Conservation (phyloP, 2,329 filamentous ascomycete species). For the Lecanosticta acicola region DNA sequence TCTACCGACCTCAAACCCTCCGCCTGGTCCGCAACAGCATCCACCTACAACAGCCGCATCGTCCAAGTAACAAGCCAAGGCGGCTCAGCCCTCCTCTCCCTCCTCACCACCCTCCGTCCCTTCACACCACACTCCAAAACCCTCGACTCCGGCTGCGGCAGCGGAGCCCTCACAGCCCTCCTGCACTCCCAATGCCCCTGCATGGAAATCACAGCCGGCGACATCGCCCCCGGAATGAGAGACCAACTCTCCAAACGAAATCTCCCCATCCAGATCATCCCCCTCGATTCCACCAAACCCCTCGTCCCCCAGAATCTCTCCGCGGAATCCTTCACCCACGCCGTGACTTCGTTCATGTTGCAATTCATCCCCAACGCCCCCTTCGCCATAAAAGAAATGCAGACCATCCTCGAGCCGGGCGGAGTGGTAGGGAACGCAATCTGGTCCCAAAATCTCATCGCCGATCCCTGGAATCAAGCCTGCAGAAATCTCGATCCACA, state of each 20-base stretch:
- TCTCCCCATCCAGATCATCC: background rate
- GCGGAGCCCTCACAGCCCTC: constrained; percentile 6
- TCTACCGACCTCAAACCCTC: no score
- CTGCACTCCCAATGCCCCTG: background rate
- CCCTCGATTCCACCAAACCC: constrained; percentile 7
- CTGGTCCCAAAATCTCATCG: background rate
- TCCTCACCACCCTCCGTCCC: background rate
- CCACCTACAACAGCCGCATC: background rate
- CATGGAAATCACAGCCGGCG: constrained; percentile 6
- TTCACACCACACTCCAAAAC: constrained; percentile 3
- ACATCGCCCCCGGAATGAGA: constrained; percentile 8
- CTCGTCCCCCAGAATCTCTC: constrained; percentile 6
- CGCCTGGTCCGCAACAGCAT: background rate
- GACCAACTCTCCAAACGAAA: background rate
- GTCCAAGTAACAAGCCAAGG: background rate
- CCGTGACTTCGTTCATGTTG: constrained; percentile 8
- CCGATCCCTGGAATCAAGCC: background rate
- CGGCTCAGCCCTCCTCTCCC: background rate
- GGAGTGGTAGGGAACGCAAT: constrained; percentile 1
- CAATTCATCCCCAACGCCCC: constrained; percentile 5
- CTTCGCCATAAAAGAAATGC: constrained; percentile 1
- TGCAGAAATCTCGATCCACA: background rate
- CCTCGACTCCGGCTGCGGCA: constrained; percentile 12
- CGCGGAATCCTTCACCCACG: constrained; percentile 2
- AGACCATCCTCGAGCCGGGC: background rate